Evolutionary conservation across 257 asterid genomes (phyloP), one percentile per base, ranked within the genome.

Genomic region (Dorcoceras hygrometricum): DNA sequence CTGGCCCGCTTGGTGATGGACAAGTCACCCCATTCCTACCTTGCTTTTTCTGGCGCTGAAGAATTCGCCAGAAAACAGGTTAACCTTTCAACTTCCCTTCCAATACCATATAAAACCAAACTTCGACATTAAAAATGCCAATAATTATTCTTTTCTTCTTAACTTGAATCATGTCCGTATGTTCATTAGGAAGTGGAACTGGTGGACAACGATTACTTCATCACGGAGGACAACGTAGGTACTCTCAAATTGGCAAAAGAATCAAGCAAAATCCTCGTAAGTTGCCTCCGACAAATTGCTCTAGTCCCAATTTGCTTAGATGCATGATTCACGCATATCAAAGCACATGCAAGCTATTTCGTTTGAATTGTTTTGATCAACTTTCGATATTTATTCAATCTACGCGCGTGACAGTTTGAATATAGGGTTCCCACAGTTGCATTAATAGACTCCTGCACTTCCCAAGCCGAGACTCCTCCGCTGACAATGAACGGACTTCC

Each of bases 1-100:
- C 99, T 93, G 3, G 99, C 99, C 62, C 95, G 99, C 23, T 96
- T 93, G 4, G 95, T 93, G 11, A 84, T 93, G 99, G 99, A 93
- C 4, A 93, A 85, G 62, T 93, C 97, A 31, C 99, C 99, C 8
- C 99, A 93, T 76, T 93, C 99, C 1, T 93, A 93, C 46, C 87
- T 93, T 5, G 97, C 88, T 2, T 93, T 93, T 65, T 77, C 90
- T 0, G 99, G 99, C 29, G 99, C 99, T 6, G 89, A 93, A 77
- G 91, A 82, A 48, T 93, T 93, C 53, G 99, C 99, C 68, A 83
- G 81, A 80, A 82, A 86, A 67, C 97, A 93, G 82, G 97, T 70
- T 18, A 20, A 36, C 22, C 18, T 9, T 9, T 8, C 43, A 7
- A 31, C 36, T 7, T 31, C 2, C 36, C 11, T 31, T 31, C 36